Percentiles rank a stretch among this genome's conserved stretches.
Evolutionary conservation across 2,329 filamentous ascomycete species (phyloP).

Genomic region (Cercospora nicotianae): DNA sequence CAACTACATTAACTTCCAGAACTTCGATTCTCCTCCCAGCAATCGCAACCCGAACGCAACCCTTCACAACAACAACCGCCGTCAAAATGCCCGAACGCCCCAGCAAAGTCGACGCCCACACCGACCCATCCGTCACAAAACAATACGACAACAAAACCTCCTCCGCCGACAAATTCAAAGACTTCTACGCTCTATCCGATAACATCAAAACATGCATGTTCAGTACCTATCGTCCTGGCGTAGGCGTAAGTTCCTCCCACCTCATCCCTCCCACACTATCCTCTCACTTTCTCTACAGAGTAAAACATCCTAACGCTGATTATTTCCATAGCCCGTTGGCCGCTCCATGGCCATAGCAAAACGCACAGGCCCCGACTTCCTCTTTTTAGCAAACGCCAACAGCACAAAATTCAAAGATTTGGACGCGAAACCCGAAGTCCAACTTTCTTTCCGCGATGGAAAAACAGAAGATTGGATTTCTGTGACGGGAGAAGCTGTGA

Average conservation of each 20-base stretch:
- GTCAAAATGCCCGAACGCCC: conserved; percentile 49
- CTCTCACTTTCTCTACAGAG: no score
- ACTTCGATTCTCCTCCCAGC: background rate
- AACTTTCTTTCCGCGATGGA: conserved; percentile 50
- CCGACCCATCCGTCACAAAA: conserved; percentile 51
- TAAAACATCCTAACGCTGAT: no score
- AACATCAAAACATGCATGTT: conserved; percentile 48
- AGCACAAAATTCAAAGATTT: conserved; percentile 51
- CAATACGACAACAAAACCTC: conserved; percentile 50
- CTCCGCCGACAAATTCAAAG: conserved; percentile 48
- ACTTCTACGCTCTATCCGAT: conserved; percentile 51
- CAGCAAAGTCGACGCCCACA: conserved; percentile 45
- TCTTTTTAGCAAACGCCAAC: conserved; percentile 53
- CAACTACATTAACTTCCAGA: background rate
- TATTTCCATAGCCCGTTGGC: conserved; percentile 44
- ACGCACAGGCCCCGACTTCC: conserved; percentile 56
- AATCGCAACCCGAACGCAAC: background rate
- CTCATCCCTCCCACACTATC: background rate
- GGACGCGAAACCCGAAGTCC: conserved; percentile 43
- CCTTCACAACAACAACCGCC: conserved; percentile 3
- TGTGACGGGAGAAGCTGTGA: conserved; percentile 47
- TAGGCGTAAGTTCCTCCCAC: conserved; percentile 35
- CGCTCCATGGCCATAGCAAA: conserved; percentile 55
- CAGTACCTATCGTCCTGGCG: conserved; percentile 44
- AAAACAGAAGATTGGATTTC: conserved; percentile 51